Conservation (phyloP, 1,284 basidiomycete species). For the Ustilago cynodontis region DNA sequence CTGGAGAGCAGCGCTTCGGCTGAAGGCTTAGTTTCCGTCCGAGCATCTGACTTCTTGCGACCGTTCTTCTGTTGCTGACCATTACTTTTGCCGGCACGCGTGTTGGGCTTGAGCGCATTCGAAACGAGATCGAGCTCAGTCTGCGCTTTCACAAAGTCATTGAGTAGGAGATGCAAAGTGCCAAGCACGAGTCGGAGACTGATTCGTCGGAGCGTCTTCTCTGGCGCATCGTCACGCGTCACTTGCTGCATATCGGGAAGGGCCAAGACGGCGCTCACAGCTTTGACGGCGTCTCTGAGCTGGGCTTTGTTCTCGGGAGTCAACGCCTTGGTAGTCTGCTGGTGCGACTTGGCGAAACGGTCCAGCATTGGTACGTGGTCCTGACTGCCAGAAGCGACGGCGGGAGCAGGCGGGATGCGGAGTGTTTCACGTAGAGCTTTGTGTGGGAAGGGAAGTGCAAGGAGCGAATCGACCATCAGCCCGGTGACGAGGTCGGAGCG, state of each 20-base stretch:
- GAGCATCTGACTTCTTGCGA: neutral
- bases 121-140: slow-evolving; percentile 39
- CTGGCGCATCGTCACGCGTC: slow-evolving; percentile 5
- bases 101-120: slow-evolving; percentile 31
- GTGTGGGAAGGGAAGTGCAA: slow-evolving; percentile 42
- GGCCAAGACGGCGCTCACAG: slow-evolving; percentile 38
- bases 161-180: slow-evolving; percentile 21
- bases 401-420: slow-evolving; percentile 22
- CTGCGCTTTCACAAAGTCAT: slow-evolving; percentile 33
- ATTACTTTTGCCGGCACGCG: neutral
- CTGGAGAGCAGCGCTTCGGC: neutral
- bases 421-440: slow-evolving; percentile 34
- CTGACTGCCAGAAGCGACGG: slow-evolving; percentile 17
- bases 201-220: slow-evolving; percentile 12
- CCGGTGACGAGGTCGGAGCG: slow-evolving; percentile 45
- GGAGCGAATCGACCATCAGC: slow-evolving; percentile 43
- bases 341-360: slow-evolving; percentile 21
- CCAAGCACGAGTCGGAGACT: slow-evolving; percentile 38
- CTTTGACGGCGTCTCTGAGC: slow-evolving; percentile 24
- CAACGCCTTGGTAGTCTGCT: slow-evolving; percentile 19
- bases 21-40: neutral
- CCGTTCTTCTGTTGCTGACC: neutral
- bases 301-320: slow-evolving; percentile 32
- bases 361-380: slow-evolving; percentile 35
- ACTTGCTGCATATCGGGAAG: slow-evolving; percentile 29